Evolutionary conservation across 208 protist genomes (phyloP).

Genomic region (Trypanosoma rangeli): DNA sequence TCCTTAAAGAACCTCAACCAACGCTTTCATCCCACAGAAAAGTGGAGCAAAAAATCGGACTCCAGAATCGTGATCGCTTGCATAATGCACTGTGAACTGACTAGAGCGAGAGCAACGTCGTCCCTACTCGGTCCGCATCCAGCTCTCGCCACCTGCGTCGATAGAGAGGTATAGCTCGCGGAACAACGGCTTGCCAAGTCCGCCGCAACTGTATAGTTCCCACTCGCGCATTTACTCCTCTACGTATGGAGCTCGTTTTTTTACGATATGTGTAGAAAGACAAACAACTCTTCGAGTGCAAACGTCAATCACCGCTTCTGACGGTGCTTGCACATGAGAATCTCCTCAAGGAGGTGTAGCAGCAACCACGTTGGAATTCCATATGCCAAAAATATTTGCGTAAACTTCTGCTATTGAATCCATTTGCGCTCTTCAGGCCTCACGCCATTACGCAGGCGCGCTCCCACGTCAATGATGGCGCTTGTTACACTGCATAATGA

Average conservation of each 20-base stretch:
- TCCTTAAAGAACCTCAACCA: conserved; percentile 74
- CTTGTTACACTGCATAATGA: conserved; percentile 55
- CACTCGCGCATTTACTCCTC: conserved; percentile 66
- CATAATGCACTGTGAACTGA: conserved; percentile 41
- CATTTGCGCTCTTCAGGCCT: conserved; percentile 53
- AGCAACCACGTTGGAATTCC: conserved; percentile 74
- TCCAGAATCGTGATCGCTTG: conserved; percentile 75
- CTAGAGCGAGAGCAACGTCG: neutral
- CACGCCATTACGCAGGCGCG: conserved; percentile 66
- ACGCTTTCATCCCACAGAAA: conserved; percentile 67
- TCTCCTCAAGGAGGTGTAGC: conserved; percentile 77
- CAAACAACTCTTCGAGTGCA: conserved; percentile 56
- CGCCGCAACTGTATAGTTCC: conserved; percentile 59
- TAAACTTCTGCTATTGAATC: conserved; percentile 65
- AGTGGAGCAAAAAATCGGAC: conserved; percentile 66
- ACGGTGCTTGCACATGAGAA: conserved; percentile 60
- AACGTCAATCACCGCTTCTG: conserved; percentile 76
- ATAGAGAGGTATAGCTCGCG: conserved; percentile 53
- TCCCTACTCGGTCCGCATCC: neutral
- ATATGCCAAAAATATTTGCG: conserved; percentile 43
- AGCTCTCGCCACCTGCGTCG: conserved; percentile 8
- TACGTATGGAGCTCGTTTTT: conserved; percentile 47
- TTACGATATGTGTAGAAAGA: conserved; percentile 63
- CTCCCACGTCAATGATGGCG: conserved; percentile 47
- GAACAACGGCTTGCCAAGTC: conserved; percentile 53